These are phyloP conservation scores for Colletotrichum kahawae DNA, from an alignment of 2,329 filamentous ascomycete species.

Conservation along the genomic window DNA sequence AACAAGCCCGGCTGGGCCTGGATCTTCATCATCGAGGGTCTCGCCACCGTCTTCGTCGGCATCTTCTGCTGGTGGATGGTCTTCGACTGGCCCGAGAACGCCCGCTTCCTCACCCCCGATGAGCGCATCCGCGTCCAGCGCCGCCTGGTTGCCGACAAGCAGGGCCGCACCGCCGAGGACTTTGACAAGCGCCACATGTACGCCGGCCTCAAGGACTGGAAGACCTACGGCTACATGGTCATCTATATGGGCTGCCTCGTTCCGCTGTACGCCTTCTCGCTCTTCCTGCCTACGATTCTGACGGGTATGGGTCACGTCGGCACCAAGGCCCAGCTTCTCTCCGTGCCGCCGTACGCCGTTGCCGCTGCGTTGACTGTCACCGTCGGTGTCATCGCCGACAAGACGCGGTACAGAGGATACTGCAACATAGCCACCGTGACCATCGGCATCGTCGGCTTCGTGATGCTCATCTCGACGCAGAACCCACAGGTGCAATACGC, in stretches of 20 bases:
- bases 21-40: slow-evolving; percentile 72
- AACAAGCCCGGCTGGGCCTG: slow-evolving; percentile 60
- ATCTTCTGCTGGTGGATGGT: slow-evolving; percentile 73
- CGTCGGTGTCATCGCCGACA: slow-evolving; percentile 70
- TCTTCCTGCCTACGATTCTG: slow-evolving; percentile 65
- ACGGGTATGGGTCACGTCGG: slow-evolving; percentile 33
- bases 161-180: slow-evolving; percentile 72
- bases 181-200: slow-evolving; percentile 76
- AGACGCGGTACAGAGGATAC: slow-evolving; percentile 65
- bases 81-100: slow-evolving; percentile 78
- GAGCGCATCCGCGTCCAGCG: slow-evolving; percentile 73
- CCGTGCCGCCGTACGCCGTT: slow-evolving; percentile 63
- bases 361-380: slow-evolving; percentile 67
- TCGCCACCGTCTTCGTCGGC: slow-evolving; percentile 70
- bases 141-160: slow-evolving; percentile 70
- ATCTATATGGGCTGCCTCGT: slow-evolving; percentile 54
- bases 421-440: slow-evolving; percentile 70
- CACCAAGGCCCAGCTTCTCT: slow-evolving; percentile 57
- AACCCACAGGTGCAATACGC: slow-evolving; percentile 67
- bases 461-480: slow-evolving; percentile 64
- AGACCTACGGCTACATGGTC: slow-evolving; percentile 62
- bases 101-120: slow-evolving; percentile 68
- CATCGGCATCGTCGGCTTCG: slow-evolving; percentile 69
- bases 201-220: slow-evolving; percentile 76
- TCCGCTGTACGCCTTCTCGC: slow-evolving; percentile 57